These are phyloP conservation scores for Aspergillus fructus DNA, from an alignment of 2,329 filamentous ascomycete species.

Conservation along the genomic window DNA sequence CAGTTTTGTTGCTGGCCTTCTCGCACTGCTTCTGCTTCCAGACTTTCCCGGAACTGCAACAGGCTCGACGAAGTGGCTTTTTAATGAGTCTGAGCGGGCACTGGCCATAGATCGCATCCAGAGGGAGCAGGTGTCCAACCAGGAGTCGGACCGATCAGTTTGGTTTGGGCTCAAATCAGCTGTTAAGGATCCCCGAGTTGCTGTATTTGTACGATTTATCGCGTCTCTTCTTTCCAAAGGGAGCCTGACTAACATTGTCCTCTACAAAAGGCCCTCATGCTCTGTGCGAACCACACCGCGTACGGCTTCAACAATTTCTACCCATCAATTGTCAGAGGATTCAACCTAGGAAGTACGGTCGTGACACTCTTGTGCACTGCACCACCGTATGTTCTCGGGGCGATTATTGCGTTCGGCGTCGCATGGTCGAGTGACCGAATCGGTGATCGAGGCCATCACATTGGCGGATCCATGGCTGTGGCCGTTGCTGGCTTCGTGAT, in stretches of 20 bases:
- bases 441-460: slow-evolving; percentile 18
- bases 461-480: slow-evolving; percentile 11
- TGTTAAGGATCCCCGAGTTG: neutral
- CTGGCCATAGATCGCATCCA: neutral
- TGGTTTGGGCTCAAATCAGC: slow-evolving; percentile 2
- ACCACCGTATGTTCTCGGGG: slow-evolving; percentile 9
- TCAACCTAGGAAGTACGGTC: slow-evolving; percentile 15
- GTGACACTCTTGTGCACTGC: slow-evolving; percentile 14
- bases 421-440: slow-evolving; percentile 15
- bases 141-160: neutral
- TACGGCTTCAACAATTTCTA: slow-evolving; percentile 40
- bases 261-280: neutral
- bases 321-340: slow-evolving; percentile 23
- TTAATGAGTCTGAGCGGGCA: neutral
- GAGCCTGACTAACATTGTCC: no score
- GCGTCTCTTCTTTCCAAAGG: no score
- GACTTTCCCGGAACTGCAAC: neutral
- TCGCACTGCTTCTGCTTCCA: neutral
- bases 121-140: neutral
- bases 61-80: neutral
- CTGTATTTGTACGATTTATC: neutral
- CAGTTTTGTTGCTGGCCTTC: neutral
- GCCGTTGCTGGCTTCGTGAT: slow-evolving; percentile 17
- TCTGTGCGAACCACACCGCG: slow-evolving; percentile 22
- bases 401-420: slow-evolving; percentile 6